phyloP scores from a whole-genome alignment of 2,329 filamentous ascomycete species.

The Clonostachys chloroleuca region DNA sequence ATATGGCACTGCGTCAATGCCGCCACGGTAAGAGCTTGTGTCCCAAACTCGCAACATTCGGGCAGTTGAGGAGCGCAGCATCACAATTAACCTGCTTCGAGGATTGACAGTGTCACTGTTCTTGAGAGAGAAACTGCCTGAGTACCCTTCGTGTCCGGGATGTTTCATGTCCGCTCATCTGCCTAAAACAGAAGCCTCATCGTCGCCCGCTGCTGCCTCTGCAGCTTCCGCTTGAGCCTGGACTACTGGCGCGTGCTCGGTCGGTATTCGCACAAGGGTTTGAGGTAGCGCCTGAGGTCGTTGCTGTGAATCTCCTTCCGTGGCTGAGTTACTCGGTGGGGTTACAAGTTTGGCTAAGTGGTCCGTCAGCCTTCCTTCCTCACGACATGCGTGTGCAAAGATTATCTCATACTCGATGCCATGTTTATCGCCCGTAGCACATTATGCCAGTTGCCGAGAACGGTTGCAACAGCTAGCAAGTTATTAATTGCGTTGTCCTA shows the following conservation, averaged over 20 bases:
- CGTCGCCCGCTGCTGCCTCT: conserved; percentile 22
- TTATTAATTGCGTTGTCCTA: neutral
- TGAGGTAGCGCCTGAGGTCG: conserved; percentile 59
- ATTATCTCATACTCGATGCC: conserved; percentile 63
- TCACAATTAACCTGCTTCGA: too few relatives aligned
- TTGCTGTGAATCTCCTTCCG: conserved; percentile 34
- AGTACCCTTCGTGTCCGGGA: too few relatives aligned
- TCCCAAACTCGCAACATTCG: too few relatives aligned
- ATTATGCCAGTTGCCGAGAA: conserved; percentile 84
- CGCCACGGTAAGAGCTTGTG: too few relatives aligned
- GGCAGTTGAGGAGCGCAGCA: too few relatives aligned
- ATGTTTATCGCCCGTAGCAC: conserved; percentile 81
- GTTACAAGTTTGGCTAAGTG: conserved; percentile 63
- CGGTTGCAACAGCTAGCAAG: conserved; percentile 53
- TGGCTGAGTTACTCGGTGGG: conserved; percentile 31
- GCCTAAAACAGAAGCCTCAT: too few relatives aligned
- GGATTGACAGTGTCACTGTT: too few relatives aligned
- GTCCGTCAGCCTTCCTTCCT: neutral
- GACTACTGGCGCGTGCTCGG: conserved; percentile 66
- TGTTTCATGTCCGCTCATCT: too few relatives aligned
- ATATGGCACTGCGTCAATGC: too few relatives aligned
- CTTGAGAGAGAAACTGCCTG: too few relatives aligned
- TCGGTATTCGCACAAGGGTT: conserved; percentile 80
- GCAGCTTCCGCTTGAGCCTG: conserved; percentile 55
- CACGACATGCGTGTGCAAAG: neutral